phyloP scores from a whole-genome alignment of 2,329 filamentous ascomycete species.

The Trichoderma sp. region DNA sequence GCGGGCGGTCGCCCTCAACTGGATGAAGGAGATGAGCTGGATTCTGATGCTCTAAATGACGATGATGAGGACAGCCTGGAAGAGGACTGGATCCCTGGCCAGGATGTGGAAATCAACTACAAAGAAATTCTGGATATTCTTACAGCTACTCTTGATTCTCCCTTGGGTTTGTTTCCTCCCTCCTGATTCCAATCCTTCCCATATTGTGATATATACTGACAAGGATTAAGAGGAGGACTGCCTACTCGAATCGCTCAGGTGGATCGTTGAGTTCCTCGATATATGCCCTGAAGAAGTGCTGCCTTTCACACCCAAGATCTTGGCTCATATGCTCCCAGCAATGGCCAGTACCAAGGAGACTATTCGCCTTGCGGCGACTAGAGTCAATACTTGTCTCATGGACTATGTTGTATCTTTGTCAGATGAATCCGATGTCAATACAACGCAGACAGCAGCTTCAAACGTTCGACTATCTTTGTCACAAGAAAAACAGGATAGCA shows the following conservation, averaged over 20 bases:
- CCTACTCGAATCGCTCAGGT: constrained; percentile 84
- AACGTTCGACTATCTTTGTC: constrained; percentile 47
- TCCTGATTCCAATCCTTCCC: not conserved
- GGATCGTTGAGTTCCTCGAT: constrained; percentile 95
- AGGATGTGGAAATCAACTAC: constrained; percentile 94
- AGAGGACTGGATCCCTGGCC: constrained; percentile 95
- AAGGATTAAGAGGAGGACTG: constrained; percentile 75
- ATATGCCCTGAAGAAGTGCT: constrained; percentile 97
- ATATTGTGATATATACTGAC: constrained; percentile 19
- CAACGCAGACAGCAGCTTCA: constrained; percentile 27
- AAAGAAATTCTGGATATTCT: constrained; percentile 89
- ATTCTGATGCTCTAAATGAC: constrained; percentile 58
- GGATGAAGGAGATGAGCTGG: constrained; percentile 63
- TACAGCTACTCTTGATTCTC: constrained; percentile 83
- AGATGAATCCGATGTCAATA: constrained; percentile 57
- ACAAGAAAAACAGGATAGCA: constrained; percentile 49
- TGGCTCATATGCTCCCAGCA: constrained; percentile 88
- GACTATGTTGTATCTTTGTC: constrained; percentile 91
- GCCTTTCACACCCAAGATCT: constrained; percentile 86
- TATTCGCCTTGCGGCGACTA: constrained; percentile 82
- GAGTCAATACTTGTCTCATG: constrained; percentile 89
- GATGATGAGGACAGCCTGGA: constrained; percentile 67
- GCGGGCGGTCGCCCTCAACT: constrained; percentile 59
- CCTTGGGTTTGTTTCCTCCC: constrained; percentile 60
- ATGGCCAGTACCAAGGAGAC: constrained; percentile 90